Evolutionary conservation across 2,329 filamentous ascomycete genomes (phyloP), one percentile per base, ranked within the genome.

Genomic region (Parascedosporium putredinis): DNA sequence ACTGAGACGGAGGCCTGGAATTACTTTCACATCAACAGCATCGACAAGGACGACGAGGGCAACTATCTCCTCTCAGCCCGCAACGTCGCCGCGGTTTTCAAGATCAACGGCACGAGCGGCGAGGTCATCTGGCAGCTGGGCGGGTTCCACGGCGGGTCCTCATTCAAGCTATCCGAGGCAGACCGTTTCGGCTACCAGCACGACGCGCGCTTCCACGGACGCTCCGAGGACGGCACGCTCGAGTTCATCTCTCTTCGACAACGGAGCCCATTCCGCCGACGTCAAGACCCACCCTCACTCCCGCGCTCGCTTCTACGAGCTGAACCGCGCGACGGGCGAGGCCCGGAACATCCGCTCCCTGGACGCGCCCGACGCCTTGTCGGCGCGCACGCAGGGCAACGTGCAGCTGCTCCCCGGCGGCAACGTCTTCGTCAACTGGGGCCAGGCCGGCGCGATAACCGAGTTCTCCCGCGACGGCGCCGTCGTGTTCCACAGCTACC

Each of bases 341-440:
- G 75, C 74, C 1, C 65, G 66, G 5, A 62, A 71, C 43, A 60
- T 73, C 18, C 68, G 70, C 50, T 67, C 66, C 23, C 76, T 73
- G 60, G 64, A 67, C 16, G 69, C 73, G 0, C 73, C 74, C 1
- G 71, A 76, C 49, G 60, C 63, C 3, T 61, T 79, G 6, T 62
- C 69, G 0, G 69, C 74, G 22, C 71, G 67, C 42, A 76, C 75
- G 0, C 69, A 72, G 51, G 67, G 68, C 7, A 68, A 64, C 16
- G 70, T 74, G 27, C 78, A 83, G 54, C 55, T 76, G 3, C 66
- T 81, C 0, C 68, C 73, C 0, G 71, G 71, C 48, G 72, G 72
- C 33, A 74, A 78, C 51, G 69, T 70, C 6, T 62, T 81, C 38
- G 70, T 81, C 31, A 74, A 75, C 53, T 82, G 76, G 76, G 77